These are phyloP conservation scores for Cruciata laevipes DNA, from an alignment of 257 asterid species.

Conservation along the genomic window DNA sequence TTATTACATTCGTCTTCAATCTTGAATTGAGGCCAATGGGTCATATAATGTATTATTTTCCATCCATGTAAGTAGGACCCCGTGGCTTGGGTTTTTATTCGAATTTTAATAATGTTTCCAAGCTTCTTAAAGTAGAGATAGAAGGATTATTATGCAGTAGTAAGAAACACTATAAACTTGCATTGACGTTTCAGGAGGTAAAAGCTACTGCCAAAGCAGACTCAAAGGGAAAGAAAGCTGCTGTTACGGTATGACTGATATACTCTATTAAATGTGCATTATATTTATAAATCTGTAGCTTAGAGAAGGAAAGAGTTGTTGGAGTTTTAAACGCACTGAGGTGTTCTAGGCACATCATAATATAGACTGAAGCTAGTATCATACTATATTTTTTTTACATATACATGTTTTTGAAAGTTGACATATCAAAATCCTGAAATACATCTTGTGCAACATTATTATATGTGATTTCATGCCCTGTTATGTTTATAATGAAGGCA, in stretches of 20 bases:
- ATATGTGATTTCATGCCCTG: not conserved
- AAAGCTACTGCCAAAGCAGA: conserved; percentile 33
- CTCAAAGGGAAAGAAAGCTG: conserved; percentile 38
- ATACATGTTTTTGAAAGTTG: not conserved
- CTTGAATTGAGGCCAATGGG: not conserved
- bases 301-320: not conserved
- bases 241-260: conserved; percentile 36
- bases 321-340: not conserved
- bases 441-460: not conserved
- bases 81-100: not conserved
- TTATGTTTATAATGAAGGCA: not conserved
- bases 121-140: not conserved
- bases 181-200: conserved; percentile 26
- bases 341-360: not conserved
- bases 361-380: not conserved
- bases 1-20: not conserved
- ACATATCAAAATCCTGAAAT: not conserved
- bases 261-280: not conserved
- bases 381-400: not conserved
- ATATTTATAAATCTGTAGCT: not conserved
- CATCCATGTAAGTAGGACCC: not conserved
- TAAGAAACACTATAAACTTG: not conserved
- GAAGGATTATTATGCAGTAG: not conserved
- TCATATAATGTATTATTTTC: not conserved
- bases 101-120: not conserved